phyloP scores from a whole-genome alignment of 192 early-diverging fungal genomes.

The Coemansia sp. region DNA sequence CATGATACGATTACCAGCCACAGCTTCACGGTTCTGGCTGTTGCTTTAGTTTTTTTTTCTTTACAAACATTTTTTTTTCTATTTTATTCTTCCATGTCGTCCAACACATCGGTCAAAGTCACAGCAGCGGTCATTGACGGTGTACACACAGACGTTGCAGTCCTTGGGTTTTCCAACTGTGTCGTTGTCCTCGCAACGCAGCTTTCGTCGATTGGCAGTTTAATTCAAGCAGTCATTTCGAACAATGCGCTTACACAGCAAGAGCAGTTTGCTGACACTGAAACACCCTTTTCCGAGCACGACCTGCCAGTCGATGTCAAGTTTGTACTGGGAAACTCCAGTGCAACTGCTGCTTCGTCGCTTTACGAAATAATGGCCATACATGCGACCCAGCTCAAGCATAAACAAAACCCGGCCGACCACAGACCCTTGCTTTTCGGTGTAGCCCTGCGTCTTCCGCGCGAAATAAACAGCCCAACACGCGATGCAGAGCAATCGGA shows the following conservation, averaged over 20 bases:
- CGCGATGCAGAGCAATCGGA: conserved; percentile 8
- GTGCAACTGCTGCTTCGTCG: conserved; percentile 21
- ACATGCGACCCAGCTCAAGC: conserved; percentile 28
- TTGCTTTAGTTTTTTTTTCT: neutral
- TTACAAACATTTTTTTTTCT: neutral
- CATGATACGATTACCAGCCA: too few species aligned
- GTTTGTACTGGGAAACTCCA: conserved; percentile 35
- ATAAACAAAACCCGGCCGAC: conserved; percentile 19
- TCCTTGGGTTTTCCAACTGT: conserved; percentile 46
- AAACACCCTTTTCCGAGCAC: conserved; percentile 9
- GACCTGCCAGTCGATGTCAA: conserved; percentile 39
- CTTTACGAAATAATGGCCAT: conserved; percentile 45
- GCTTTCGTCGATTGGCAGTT: conserved; percentile 37
- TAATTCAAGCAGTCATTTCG: conserved; percentile 26
- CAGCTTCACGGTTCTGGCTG: too few species aligned
- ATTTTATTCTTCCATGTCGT: conserved; percentile 5
- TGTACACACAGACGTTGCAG: conserved; percentile 46
- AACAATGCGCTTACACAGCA: neutral
- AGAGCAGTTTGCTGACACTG: conserved; percentile 1
- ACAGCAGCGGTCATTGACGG: conserved; percentile 28
- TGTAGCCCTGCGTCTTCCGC: conserved; percentile 30
- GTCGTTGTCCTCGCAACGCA: conserved; percentile 46
- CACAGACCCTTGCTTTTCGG: conserved; percentile 35
- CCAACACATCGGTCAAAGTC: conserved; percentile 29
- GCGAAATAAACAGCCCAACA: conserved; percentile 17